These are phyloP conservation scores for Lactuca sativa DNA, from an alignment of 129 eudicot genomes.

Conservation along the genomic window DNA sequence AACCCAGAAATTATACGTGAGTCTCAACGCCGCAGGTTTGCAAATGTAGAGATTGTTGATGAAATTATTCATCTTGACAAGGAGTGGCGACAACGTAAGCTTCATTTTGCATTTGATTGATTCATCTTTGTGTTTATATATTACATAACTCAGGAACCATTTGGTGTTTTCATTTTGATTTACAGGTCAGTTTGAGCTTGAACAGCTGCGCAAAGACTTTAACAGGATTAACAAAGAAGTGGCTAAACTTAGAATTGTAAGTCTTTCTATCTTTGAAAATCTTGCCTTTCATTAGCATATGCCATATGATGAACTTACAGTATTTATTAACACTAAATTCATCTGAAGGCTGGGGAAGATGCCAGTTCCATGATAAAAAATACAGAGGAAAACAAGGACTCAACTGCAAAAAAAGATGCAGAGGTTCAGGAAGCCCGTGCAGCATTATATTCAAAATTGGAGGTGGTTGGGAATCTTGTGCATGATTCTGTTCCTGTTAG, in stretches of 20 bases:
- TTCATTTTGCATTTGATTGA: background rate
- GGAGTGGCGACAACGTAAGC: conserved; percentile 63
- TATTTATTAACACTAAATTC: background rate
- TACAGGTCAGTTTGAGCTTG: conserved; percentile 82
- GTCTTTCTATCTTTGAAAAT: conserved; percentile 24
- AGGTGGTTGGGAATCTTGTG: conserved; percentile 72
- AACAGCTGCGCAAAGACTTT: conserved; percentile 58
- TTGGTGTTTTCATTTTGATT: conserved; percentile 1
- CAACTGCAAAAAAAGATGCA: conserved; percentile 47
- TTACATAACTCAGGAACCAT: background rate
- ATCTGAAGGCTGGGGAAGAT: conserved; percentile 65
- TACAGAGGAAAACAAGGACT: conserved; percentile 64
- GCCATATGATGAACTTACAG: background rate
- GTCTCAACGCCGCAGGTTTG: conserved; percentile 77
- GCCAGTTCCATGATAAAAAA: conserved; percentile 49
- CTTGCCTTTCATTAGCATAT: background rate
- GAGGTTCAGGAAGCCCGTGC: conserved; percentile 65
- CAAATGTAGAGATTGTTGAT: conserved; percentile 64
- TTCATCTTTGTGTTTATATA: background rate
- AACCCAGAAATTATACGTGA: conserved; percentile 84
- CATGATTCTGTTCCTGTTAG: conserved; percentile 94
- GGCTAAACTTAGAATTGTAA: conserved; percentile 74
- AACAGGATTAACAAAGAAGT: conserved; percentile 77
- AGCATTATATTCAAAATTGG: conserved; percentile 56
- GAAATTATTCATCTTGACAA: conserved; percentile 74